Conservation (phyloP, 495 filamentous ascomycete genomes). For the Tuber brumale region DNA sequence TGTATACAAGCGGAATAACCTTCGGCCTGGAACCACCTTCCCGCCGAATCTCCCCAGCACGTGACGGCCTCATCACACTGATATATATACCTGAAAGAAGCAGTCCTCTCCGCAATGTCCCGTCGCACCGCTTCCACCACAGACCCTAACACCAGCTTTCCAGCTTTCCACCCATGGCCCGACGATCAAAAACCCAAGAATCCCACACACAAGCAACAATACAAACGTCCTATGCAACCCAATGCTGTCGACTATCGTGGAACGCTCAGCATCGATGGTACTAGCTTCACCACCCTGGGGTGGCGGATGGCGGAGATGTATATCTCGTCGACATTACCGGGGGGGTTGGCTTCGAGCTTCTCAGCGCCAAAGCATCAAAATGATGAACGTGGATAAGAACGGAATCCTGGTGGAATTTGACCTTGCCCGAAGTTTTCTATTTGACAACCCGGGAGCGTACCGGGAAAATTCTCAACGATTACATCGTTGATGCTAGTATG, state of each 20-base stretch:
- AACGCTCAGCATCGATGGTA: slow-evolving; percentile 21
- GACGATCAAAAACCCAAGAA: slow-evolving; percentile 10
- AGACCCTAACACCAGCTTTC: not conserved
- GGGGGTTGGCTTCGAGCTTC: slow-evolving; percentile 27
- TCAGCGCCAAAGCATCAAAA: slow-evolving; percentile 21
- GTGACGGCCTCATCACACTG: slow-evolving; percentile 30
- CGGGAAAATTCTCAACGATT: slow-evolving; percentile 24
- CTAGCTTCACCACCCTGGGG: slow-evolving; percentile 36
- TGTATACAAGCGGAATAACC: slow-evolving; percentile 26
- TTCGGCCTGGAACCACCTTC: slow-evolving; percentile 28
- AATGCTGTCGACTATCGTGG: slow-evolving; percentile 36
- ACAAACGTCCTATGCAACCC: slow-evolving; percentile 33
- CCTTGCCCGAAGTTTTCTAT: slow-evolving; percentile 13
- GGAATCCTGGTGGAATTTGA: slow-evolving; percentile 29
- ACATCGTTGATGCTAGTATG: slow-evolving; percentile 38
- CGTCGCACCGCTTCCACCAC: slow-evolving; percentile 10
- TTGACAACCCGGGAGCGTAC: slow-evolving; percentile 30
- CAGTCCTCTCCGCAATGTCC: slow-evolving; percentile 29
- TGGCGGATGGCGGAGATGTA: slow-evolving; percentile 25
- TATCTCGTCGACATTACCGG: slow-evolving; percentile 34
- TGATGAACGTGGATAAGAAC: slow-evolving; percentile 36
- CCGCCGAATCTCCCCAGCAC: slow-evolving; percentile 1
- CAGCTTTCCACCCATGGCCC: not conserved
- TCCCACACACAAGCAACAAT: slow-evolving; percentile 23
- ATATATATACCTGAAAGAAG: slow-evolving; percentile 37